A percentile compares a stretch with the other conserved stretches of the same genome.
phyloP scores from a whole-genome alignment of 202 grass and related monocot species.

The Schoenoplectus tabernaemontani region DNA sequence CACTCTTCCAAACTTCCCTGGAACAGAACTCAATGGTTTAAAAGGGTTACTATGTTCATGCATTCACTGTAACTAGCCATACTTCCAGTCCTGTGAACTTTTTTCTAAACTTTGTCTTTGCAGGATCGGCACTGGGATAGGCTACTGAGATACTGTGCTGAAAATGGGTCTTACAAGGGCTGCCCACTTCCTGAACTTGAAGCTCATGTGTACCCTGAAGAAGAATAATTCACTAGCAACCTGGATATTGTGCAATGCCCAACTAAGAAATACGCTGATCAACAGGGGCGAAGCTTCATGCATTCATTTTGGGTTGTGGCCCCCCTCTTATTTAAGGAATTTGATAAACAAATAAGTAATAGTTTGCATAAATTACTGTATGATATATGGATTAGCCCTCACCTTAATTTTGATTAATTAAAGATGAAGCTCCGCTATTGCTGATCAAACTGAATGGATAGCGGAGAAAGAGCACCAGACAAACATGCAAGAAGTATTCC shows the following conservation, averaged over 20 bases:
- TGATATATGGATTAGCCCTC: too few species aligned
- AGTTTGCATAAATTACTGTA: too few species aligned
- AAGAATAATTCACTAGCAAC: constrained; percentile 8
- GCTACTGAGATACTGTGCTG: constrained; percentile 68
- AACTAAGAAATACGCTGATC: constrained; percentile 1
- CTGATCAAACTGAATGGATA: constrained; percentile 27
- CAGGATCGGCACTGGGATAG: constrained; percentile 82
- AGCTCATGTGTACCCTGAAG: constrained; percentile 30
- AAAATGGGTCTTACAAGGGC: constrained; percentile 82
- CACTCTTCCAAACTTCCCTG: background rate
- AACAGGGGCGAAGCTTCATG: too few species aligned
- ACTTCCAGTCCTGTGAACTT: background rate
- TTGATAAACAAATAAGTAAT: too few species aligned
- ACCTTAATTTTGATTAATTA: too few species aligned
- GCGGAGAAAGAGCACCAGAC: constrained; percentile 15
- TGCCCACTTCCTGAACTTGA: constrained; percentile 63
- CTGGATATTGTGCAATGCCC: constrained; percentile 7
- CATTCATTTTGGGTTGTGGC: too few species aligned
- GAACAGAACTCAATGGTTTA: background rate
- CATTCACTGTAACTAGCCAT: background rate
- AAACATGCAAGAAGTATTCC: constrained; percentile 21
- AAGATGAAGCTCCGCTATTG: too few species aligned
- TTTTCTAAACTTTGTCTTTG: constrained; percentile 15
- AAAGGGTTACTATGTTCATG: background rate
- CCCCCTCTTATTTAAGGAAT: too few species aligned